Evolutionary conservation across 306 rosid species (phyloP).

Genomic region (Cucurbita maxima): DNA sequence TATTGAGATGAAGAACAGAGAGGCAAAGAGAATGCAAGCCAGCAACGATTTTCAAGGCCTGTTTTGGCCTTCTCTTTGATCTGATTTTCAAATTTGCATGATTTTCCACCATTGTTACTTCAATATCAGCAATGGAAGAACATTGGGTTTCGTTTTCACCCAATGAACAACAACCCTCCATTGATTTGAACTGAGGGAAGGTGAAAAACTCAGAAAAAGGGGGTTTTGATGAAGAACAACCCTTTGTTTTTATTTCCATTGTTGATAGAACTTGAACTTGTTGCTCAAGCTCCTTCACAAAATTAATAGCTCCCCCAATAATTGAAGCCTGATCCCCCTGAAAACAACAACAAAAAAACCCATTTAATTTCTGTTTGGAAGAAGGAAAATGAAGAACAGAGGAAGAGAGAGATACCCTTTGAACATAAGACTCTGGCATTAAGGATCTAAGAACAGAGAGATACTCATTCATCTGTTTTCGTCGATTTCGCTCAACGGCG

Average conservation of each 20-base stretch:
- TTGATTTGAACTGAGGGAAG: conserved; percentile 72
- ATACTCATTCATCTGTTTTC: conserved; percentile 89
- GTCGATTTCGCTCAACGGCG: conserved; percentile 84
- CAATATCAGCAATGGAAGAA: conserved; percentile 45
- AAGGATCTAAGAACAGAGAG: conserved; percentile 79
- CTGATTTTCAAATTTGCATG: conserved; percentile 83
- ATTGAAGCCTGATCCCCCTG: conserved; percentile 91
- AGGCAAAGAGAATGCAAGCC: conserved; percentile 54
- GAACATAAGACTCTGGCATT: conserved; percentile 86
- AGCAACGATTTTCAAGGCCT: conserved; percentile 54
- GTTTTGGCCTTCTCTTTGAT: conserved; percentile 53
- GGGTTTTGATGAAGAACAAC: background rate
- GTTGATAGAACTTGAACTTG: conserved; percentile 44
- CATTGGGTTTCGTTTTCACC: conserved; percentile 2
- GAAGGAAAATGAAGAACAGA: background rate
- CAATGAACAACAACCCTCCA: background rate
- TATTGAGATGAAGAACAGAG: conserved; percentile 70
- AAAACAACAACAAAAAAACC: background rate
- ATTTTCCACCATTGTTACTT: conserved; percentile 86
- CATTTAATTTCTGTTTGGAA: background rate
- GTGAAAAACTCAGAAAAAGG: conserved; percentile 85
- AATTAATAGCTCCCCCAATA: conserved; percentile 86
- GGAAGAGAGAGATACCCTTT: conserved; percentile 43
- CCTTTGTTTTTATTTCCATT: background rate
- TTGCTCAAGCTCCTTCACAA: conserved; percentile 84